These are phyloP conservation scores for Marchantia polymorpha DNA, from an alignment of 225 moss, liverwort and hornwort genomes.

Conservation along the genomic window DNA sequence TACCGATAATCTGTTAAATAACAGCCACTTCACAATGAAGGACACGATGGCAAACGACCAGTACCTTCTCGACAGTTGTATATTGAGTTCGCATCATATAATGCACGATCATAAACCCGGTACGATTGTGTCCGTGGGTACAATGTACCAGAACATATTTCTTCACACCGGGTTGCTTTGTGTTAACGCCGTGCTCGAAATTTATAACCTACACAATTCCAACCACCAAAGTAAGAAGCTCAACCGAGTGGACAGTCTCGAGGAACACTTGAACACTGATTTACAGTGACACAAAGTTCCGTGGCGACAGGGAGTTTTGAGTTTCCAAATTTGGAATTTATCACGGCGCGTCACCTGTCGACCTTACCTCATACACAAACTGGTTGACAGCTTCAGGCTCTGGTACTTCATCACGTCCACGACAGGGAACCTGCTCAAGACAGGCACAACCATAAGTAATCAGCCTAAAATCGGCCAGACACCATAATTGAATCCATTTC, in stretches of 20 bases:
- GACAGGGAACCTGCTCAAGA: conserved; percentile 70
- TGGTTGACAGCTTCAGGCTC: conserved; percentile 92
- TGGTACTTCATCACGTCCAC: conserved; percentile 96
- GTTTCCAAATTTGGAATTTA: not conserved
- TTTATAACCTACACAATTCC: conserved; percentile 53
- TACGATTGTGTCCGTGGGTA: conserved; percentile 97
- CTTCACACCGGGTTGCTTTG: conserved; percentile 48
- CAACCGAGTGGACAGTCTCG: not conserved
- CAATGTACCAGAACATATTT: conserved; percentile 90
- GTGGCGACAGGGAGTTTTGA: not conserved
- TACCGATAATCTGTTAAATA: not conserved
- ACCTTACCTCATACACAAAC: conserved; percentile 83
- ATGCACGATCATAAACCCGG: conserved; percentile 97
- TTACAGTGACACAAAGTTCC: not conserved
- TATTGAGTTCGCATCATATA: conserved; percentile 78
- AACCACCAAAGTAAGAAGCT: not conserved
- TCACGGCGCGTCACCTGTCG: not conserved
- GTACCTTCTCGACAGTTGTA: conserved; percentile 75
- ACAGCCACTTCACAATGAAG: not conserved
- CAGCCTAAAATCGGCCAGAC: not conserved
- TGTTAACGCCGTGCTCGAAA: conserved; percentile 54
- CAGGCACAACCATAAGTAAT: not conserved
- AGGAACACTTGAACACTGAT: not conserved
- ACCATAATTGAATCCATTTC: not conserved
- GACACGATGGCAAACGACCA: too few species aligned